Percentiles rank a stretch among this genome's conserved stretches.
Evolutionary conservation across 139 green algal genomes (phyloP).

Genomic region (Coelastrella sp.): DNA sequence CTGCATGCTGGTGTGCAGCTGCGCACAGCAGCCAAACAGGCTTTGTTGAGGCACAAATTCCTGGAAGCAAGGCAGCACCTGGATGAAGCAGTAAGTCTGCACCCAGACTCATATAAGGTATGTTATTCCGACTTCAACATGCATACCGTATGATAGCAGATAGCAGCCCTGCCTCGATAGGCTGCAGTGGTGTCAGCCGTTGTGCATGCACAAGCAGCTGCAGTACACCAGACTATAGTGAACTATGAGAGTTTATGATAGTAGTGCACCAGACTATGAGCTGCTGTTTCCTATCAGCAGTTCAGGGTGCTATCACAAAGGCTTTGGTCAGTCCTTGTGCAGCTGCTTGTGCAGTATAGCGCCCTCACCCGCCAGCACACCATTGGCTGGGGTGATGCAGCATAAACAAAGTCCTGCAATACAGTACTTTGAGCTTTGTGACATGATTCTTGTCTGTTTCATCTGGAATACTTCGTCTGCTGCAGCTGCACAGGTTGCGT

Average conservation of each 20-base stretch:
- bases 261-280: too few species aligned
- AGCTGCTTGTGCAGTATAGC: neutral
- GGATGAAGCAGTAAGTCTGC: slow-evolving; percentile 21
- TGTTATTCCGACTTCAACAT: neutral
- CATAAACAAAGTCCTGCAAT: neutral
- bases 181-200: neutral
- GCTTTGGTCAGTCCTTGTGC: too few species aligned
- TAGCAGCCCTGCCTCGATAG: neutral
- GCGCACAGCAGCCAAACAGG: slow-evolving; percentile 23
- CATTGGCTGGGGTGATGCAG: too few species aligned
- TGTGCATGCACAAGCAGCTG: neutral
- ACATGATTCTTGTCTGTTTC: neutral
- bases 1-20: neutral
- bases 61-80: neutral
- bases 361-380: neutral
- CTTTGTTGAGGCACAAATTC: slow-evolving; percentile 12
- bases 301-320: too few species aligned
- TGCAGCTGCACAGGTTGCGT: slow-evolving; percentile 13
- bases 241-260: too few species aligned
- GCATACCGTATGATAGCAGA: neutral
- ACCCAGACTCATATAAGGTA: slow-evolving; percentile 35
- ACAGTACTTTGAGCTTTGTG: neutral
- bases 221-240: too few species aligned
- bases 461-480: neutral
- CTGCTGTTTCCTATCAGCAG: too few species aligned